Evolutionary conservation across 805 yeast genomes (phyloP).

Genomic region (Candida sanyiensis): DNA sequence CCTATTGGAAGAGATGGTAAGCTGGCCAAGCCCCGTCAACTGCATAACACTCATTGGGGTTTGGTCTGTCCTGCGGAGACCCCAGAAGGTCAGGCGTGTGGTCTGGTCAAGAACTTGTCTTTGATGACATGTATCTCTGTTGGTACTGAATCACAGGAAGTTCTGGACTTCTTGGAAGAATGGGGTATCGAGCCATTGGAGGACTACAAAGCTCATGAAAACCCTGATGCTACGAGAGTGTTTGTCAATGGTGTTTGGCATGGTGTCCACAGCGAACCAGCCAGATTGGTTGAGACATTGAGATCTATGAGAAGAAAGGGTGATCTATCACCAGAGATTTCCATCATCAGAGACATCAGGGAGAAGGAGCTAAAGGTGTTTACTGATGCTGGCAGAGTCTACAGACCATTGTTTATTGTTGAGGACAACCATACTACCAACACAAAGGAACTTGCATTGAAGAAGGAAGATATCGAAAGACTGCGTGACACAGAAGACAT

Average conservation of each 20-base stretch:
- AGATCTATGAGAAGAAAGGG: constrained; percentile 90
- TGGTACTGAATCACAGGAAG: constrained; percentile 95
- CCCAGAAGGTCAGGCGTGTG: constrained; percentile 99
- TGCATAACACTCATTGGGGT: constrained; percentile 99
- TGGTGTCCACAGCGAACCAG: constrained; percentile 96
- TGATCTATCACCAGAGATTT: constrained; percentile 92
- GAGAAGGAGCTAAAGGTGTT: constrained; percentile 94
- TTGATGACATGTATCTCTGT: constrained; percentile 97
- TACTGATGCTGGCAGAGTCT: constrained; percentile 98
- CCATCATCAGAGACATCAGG: constrained; percentile 93
- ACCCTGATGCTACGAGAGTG: constrained; percentile 87
- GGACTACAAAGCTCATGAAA: constrained; percentile 88
- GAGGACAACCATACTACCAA: constrained; percentile 73
- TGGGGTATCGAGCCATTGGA: constrained; percentile 99
- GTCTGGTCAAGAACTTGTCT: constrained; percentile 92
- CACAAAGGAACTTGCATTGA: constrained; percentile 65
- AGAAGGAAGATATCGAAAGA: constrained; percentile 76
- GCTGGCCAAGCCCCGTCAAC: constrained; percentile 96
- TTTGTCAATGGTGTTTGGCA: constrained; percentile 99
- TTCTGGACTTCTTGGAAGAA: constrained; percentile 86
- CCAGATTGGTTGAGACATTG: constrained; percentile 85
- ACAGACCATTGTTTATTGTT: constrained; percentile 92
- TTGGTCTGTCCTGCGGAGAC: constrained; percentile 99
- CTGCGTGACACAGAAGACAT: constrained; percentile 53
- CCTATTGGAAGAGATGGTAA: constrained; percentile 99